Percentiles rank a stretch among this genome's conserved stretches.
Conservation (phyloP, 192 early-diverging fungal species). For the Chytriomyces confervae region DNA sequence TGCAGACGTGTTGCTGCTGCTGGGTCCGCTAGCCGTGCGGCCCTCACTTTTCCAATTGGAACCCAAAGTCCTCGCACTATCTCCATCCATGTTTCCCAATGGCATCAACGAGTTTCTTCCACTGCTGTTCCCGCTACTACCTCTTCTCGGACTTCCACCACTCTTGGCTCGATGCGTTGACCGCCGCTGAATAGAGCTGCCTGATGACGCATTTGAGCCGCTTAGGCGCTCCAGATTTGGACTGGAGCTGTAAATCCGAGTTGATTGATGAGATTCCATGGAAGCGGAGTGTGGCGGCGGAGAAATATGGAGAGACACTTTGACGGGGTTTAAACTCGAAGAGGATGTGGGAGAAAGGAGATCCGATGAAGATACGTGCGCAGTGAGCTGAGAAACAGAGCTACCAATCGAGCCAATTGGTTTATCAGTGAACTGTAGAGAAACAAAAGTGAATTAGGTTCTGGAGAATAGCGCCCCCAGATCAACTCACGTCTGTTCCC, state of each 20-base stretch:
- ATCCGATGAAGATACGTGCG: too few species aligned
- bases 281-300: background rate
- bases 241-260: conserved; percentile 1
- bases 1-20: background rate
- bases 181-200: conserved; percentile 2
- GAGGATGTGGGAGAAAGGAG: background rate
- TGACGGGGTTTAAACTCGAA: background rate
- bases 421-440: background rate
- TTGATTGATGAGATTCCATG: background rate
- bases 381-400: too few species aligned
- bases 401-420: background rate
- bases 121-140: background rate
- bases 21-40: background rate
- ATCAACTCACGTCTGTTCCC: too few species aligned
- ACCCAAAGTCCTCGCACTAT: conserved; percentile 11
- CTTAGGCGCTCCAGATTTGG: conserved; percentile 13
- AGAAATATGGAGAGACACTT: background rate
- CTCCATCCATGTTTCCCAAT: conserved; percentile 2
- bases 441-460: too few species aligned
- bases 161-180: background rate
- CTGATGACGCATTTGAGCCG: background rate
- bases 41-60: conserved; percentile 10
- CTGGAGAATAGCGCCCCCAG: too few species aligned
- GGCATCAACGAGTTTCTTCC: conserved; percentile 8
- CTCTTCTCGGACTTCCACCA: background rate